Conservation (phyloP, 192 early-diverging fungal genomes). For the Coemansia sp. region DNA sequence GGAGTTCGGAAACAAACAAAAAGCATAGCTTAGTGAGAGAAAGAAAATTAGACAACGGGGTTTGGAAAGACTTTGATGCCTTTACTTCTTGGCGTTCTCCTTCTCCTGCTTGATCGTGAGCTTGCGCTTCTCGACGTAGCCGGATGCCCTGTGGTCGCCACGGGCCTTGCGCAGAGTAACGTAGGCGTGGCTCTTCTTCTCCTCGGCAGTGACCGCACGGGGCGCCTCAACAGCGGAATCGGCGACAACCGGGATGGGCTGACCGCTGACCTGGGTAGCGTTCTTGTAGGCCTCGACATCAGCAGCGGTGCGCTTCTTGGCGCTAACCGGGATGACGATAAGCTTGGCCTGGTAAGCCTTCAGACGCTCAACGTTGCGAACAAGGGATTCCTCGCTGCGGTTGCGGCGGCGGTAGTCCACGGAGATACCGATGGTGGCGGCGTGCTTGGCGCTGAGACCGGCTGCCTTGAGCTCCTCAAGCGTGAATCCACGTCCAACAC, state of each 20-base stretch:
- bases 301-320: constrained; percentile 72
- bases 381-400: constrained; percentile 92
- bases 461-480: constrained; percentile 98
- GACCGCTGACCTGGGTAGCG: constrained; percentile 44
- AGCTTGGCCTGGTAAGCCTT: constrained; percentile 93
- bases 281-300: constrained; percentile 49
- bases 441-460: constrained; percentile 90
- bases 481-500: constrained; percentile 97
- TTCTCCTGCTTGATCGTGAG: constrained; percentile 43
- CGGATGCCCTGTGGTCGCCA: constrained; percentile 64
- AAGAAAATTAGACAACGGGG: not conserved
- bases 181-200: constrained; percentile 56
- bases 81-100: constrained; percentile 56
- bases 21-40: constrained; percentile 6
- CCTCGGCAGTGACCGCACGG: constrained; percentile 56
- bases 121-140: constrained; percentile 40
- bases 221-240: constrained; percentile 44
- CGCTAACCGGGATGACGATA: constrained; percentile 95
- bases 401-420: constrained; percentile 97
- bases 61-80: no score
- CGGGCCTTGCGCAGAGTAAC: constrained; percentile 55
- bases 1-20: constrained; percentile 13
- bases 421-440: constrained; percentile 90
- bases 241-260: constrained; percentile 34
- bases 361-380: constrained; percentile 90